Evolutionary conservation across 352 stramenopile species (phyloP).

Genomic region (Phytophthora pisi): DNA sequence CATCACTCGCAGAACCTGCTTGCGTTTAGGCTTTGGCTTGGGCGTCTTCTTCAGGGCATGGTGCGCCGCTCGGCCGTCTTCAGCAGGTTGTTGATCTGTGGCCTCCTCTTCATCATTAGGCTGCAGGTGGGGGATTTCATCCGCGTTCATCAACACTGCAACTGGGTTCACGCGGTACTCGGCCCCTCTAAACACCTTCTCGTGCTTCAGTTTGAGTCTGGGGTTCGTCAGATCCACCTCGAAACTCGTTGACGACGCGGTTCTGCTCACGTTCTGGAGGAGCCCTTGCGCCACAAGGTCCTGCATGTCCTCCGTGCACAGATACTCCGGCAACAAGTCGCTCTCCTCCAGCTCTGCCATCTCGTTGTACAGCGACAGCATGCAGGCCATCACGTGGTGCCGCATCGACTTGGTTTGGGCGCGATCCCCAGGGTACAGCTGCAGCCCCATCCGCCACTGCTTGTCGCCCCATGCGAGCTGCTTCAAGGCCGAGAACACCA

Average conservation of each 20-base stretch:
- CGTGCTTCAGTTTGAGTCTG: conserved; percentile 38
- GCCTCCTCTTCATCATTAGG: background rate
- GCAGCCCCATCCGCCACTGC: conserved; percentile 28
- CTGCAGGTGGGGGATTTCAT: conserved; percentile 41
- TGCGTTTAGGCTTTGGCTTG: conserved; percentile 44
- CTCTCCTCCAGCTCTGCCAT: conserved; percentile 21
- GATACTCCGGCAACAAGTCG: conserved; percentile 49
- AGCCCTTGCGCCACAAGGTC: conserved; percentile 14
- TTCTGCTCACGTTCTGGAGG: conserved; percentile 1
- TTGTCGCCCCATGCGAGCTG: conserved; percentile 41
- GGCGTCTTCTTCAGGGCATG: conserved; percentile 42
- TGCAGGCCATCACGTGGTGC: conserved; percentile 19
- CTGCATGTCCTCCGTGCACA: conserved; percentile 27
- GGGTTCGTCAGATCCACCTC: conserved; percentile 37
- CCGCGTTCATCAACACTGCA: conserved; percentile 38
- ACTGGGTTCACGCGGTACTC: conserved; percentile 60
- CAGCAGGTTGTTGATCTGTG: background rate
- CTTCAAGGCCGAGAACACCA: conserved; percentile 33
- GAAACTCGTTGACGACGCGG: conserved; percentile 13
- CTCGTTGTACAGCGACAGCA: conserved; percentile 26
- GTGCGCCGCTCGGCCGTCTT: conserved; percentile 8
- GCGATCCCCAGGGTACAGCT: conserved; percentile 15
- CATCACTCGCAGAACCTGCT: conserved; percentile 11
- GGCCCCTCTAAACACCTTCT: conserved; percentile 41
- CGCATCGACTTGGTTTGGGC: conserved; percentile 11